Base-by-base conservation (phyloP, 805 yeast genomes). In the Wickerhamomyces alni region DNA sequence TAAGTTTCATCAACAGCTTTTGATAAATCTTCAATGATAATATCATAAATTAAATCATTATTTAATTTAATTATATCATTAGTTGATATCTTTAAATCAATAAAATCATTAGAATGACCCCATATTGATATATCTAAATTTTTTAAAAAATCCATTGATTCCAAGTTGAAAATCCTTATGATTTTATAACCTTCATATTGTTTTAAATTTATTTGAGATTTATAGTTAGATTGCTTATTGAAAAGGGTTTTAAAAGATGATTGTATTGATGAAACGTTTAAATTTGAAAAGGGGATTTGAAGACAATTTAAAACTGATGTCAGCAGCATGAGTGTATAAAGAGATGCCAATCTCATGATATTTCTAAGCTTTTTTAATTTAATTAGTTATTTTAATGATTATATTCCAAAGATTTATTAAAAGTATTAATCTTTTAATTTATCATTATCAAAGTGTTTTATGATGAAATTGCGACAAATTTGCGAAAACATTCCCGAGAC, bases 11-110 rank as follows among this genome's bases (percentile, higher is more conserved):
- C 69, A 0, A 83, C 66, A 0, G 72, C 61, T 48, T 75, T 77
- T 1, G 83, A 68, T 39, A 83, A 61, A 53, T 83, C 83, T 1
- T 63, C 65, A 33, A 83, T 70, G 12, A 81, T 59, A 4, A 74
- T 54, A n/a, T 63, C 49, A 46, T 67, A 57, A 1, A 61, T 48
- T 11, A 18, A 63, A 50, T 7, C 46, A 46, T 13, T 41, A 36
- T 7, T 35, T 19, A 7, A 40, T 21, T 21, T 21, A 21, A 7
- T 21, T 25, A 19, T 10, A 12, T 50, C 51, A n/a, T 32, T 31
- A 2, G 21, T 34, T 7, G 51, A 50, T 3, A 54, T 43, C 25
- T 55, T 49, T 6, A 79, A 42, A 54, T 80, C 87, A 13, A 75
- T 60, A 26, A 71, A 77, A 8, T 62, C 55, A 2, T 47, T 19